Conservation (phyloP, 169 alveolate species). For the Ichthyophthirius multifiliis region DNA sequence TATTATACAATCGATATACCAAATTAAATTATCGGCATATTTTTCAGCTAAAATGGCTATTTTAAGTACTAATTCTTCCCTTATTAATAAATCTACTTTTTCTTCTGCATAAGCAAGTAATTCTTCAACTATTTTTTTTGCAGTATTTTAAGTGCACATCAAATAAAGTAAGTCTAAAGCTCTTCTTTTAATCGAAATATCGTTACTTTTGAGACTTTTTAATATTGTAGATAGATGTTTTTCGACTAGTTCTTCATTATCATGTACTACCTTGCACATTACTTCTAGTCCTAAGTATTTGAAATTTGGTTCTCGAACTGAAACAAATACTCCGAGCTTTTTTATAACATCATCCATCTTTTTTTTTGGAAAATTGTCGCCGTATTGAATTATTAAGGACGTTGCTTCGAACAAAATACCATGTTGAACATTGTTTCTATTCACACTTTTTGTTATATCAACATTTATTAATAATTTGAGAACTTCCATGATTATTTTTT, state of each 20-base stretch:
- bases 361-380: constrained; percentile 57
- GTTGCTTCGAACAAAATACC: constrained; percentile 89
- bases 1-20: constrained; percentile 92
- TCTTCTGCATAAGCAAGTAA: constrained; percentile 85
- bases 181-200: constrained; percentile 89
- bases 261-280: constrained; percentile 78
- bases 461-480: constrained; percentile 67
- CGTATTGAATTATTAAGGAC: constrained; percentile 81
- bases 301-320: constrained; percentile 87
- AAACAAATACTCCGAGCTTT: constrained; percentile 77
- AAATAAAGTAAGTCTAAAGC: constrained; percentile 87
- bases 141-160: constrained; percentile 86
- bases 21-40: constrained; percentile 85
- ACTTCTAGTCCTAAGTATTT: constrained; percentile 86
- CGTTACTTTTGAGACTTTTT: constrained; percentile 80
- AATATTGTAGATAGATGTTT: constrained; percentile 80
- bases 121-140: constrained; percentile 89
- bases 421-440: constrained; percentile 87
- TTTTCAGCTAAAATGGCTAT: constrained; percentile 90
- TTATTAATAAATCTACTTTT: constrained; percentile 86
- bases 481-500: constrained; percentile 48
- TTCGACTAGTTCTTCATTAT: constrained; percentile 58
- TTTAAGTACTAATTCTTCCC: constrained; percentile 90
- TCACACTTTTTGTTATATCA: constrained; percentile 83
- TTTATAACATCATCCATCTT: constrained; percentile 69